A percentile compares a stretch with the other conserved stretches of the same genome.
Evolutionary conservation across 2,329 filamentous ascomycete species (phyloP).

Genomic region (Xylariaceae sp.): DNA sequence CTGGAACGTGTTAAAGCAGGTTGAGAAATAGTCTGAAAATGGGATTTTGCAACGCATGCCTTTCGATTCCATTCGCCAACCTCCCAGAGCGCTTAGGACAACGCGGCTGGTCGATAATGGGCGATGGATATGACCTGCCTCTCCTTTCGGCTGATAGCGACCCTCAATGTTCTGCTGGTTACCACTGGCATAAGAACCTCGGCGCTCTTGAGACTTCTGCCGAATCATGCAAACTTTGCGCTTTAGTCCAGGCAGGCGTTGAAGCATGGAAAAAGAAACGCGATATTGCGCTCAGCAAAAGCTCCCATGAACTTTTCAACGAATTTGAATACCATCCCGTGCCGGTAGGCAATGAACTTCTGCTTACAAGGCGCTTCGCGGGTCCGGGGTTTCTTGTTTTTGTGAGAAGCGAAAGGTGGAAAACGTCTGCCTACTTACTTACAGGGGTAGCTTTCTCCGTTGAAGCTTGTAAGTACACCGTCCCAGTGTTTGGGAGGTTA

Average conservation of each 20-base stretch:
- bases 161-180: not conserved
- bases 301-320: not conserved
- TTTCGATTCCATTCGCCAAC: too few relatives aligned
- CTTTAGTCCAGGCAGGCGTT: not conserved
- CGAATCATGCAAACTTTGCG: conserved; percentile 1
- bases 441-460: not conserved
- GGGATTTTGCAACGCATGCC: too few relatives aligned
- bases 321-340: not conserved
- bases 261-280: conserved; percentile 1
- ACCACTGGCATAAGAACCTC: conserved; percentile 5
- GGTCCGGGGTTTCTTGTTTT: not conserved
- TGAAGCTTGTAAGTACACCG: not conserved
- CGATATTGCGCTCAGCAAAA: not conserved
- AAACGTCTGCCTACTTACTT: not conserved
- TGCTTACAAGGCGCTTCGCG: not conserved
- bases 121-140: too few relatives aligned
- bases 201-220: not conserved
- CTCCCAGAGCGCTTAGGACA: too few relatives aligned
- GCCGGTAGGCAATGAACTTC: not conserved
- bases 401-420: not conserved
- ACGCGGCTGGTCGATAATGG: too few relatives aligned
- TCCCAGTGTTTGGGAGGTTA: not conserved
- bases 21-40: too few relatives aligned
- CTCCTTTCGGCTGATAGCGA: too few relatives aligned
- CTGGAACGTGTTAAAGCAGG: too few relatives aligned